Evolutionary conservation across 345 rosid genomes (phyloP).

Genomic region (Camelina sativa): DNA sequence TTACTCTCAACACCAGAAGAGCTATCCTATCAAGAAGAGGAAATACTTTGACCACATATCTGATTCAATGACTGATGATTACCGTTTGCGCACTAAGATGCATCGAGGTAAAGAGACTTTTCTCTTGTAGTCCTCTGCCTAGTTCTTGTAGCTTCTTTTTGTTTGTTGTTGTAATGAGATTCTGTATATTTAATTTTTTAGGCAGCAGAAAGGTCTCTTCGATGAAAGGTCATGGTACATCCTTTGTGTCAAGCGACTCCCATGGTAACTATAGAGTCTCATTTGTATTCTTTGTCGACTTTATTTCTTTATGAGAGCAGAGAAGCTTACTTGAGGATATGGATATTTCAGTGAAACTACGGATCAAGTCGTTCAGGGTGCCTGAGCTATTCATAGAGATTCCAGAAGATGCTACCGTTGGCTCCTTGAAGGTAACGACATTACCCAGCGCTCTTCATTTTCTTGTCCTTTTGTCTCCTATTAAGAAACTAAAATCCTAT

Average conservation of each 20-base stretch:
- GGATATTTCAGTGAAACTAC: slow-evolving; percentile 70
- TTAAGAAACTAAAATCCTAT: slow-evolving; percentile 1
- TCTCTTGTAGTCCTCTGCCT: slow-evolving; percentile 2
- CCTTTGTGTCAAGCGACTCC: slow-evolving; percentile 42
- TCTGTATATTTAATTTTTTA: slow-evolving; percentile 43
- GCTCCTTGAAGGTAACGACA: slow-evolving; percentile 76
- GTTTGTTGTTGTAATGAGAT: slow-evolving; percentile 12
- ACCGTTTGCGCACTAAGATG: slow-evolving; percentile 45
- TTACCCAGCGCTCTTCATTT: neutral
- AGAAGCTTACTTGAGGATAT: neutral
- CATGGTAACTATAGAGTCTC: slow-evolving; percentile 37
- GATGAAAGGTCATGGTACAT: slow-evolving; percentile 44
- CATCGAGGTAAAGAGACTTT: slow-evolving; percentile 50
- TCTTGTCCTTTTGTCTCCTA: neutral
- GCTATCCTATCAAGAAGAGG: slow-evolving; percentile 84
- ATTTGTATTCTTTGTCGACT: neutral
- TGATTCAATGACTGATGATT: slow-evolving; percentile 58
- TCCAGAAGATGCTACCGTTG: slow-evolving; percentile 90
- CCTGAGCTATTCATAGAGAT: slow-evolving; percentile 90
- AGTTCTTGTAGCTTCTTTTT: slow-evolving; percentile 20
- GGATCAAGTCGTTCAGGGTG: slow-evolving; percentile 92
- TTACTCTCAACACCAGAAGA: slow-evolving; percentile 68
- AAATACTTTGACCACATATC: slow-evolving; percentile 57
- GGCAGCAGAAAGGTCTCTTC: slow-evolving; percentile 57
- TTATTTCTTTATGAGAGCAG: neutral